Evolutionary conservation across 2,329 filamentous ascomycete species (phyloP).

Genomic region (Penicillium hesseltinei): DNA sequence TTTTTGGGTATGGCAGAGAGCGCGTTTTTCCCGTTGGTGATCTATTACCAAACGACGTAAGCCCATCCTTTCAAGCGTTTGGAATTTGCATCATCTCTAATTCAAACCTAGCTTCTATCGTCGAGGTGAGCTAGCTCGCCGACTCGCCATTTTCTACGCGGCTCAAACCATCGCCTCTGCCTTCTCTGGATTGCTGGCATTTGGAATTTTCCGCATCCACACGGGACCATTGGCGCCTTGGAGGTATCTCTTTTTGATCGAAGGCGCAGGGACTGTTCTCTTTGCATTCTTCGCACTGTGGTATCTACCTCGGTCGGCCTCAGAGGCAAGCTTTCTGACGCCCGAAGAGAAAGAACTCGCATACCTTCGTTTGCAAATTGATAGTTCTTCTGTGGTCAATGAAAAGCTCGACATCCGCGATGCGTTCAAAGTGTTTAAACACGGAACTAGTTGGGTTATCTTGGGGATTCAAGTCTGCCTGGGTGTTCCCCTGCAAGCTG

Average conservation of each 20-base stretch:
- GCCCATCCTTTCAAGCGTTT: neutral
- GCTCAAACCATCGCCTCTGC: slow-evolving; percentile 30
- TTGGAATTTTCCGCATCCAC: slow-evolving; percentile 43
- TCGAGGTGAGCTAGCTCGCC: slow-evolving; percentile 29
- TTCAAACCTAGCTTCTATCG: slow-evolving; percentile 24
- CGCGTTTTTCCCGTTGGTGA: slow-evolving; percentile 30
- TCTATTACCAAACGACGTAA: slow-evolving; percentile 31
- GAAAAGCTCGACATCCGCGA: slow-evolving; percentile 32
- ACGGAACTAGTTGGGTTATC: slow-evolving; percentile 29
- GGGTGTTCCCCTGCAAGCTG: slow-evolving; percentile 29
- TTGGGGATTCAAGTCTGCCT: slow-evolving; percentile 31
- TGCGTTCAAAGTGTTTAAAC: slow-evolving; percentile 29
- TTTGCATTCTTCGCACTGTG: slow-evolving; percentile 41
- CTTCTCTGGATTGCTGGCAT: slow-evolving; percentile 37
- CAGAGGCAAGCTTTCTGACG: slow-evolving; percentile 42
- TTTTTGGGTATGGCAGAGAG: slow-evolving; percentile 30
- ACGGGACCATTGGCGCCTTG: slow-evolving; percentile 36
- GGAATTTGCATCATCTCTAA: neutral
- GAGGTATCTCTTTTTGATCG: slow-evolving; percentile 49
- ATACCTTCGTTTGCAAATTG: slow-evolving; percentile 35
- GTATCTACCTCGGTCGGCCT: slow-evolving; percentile 41
- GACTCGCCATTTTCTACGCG: slow-evolving; percentile 33
- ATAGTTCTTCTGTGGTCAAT: slow-evolving; percentile 34
- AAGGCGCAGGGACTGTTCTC: slow-evolving; percentile 42
- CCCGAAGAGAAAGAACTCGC: slow-evolving; percentile 39